Conservation (phyloP, 257 asterid genomes). For the Dorcoceras hygrometricum region DNA sequence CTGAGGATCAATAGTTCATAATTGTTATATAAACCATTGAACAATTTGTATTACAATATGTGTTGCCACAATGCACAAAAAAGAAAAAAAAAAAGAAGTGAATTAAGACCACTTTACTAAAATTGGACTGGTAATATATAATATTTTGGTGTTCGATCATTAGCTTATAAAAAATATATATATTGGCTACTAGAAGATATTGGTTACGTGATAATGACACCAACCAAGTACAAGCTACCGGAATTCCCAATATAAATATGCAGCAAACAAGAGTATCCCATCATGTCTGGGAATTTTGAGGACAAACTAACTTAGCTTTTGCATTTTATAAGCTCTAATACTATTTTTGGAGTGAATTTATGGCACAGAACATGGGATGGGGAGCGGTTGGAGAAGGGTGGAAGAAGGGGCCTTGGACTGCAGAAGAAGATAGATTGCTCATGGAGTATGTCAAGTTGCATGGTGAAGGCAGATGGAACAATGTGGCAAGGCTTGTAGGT, state of each 20-base stretch:
- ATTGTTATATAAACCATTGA: too few relatives aligned
- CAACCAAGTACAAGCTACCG: constrained; percentile 27
- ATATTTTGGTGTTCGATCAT: constrained; percentile 20
- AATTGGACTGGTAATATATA: background rate
- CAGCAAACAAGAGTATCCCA: constrained; percentile 31
- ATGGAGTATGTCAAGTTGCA: constrained; percentile 72
- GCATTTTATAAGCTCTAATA: background rate
- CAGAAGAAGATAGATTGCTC: constrained; percentile 75
- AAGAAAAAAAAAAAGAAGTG: background rate
- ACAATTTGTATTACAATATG: background rate
- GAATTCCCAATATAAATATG: constrained; percentile 54
- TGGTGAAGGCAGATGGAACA: constrained; percentile 96
- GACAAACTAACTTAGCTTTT: constrained; percentile 18
- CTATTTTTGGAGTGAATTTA: constrained; percentile 19
- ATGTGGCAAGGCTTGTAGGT: constrained; percentile 69
- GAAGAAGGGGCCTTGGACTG: constrained; percentile 96
- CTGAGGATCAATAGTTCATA: too few relatives aligned
- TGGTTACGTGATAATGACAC: constrained; percentile 42
- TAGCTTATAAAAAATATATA: constrained; percentile 20
- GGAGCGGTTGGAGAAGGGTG: constrained; percentile 60
- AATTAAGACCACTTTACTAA: background rate
- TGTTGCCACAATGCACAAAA: background rate
- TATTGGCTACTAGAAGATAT: constrained; percentile 16
- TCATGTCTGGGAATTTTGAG: constrained; percentile 49
- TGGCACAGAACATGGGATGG: constrained; percentile 53